A percentile compares a stretch with the other conserved stretches of the same genome.
Conservation (phyloP, 345 rosid species). For the Lepidium didymum region DNA sequence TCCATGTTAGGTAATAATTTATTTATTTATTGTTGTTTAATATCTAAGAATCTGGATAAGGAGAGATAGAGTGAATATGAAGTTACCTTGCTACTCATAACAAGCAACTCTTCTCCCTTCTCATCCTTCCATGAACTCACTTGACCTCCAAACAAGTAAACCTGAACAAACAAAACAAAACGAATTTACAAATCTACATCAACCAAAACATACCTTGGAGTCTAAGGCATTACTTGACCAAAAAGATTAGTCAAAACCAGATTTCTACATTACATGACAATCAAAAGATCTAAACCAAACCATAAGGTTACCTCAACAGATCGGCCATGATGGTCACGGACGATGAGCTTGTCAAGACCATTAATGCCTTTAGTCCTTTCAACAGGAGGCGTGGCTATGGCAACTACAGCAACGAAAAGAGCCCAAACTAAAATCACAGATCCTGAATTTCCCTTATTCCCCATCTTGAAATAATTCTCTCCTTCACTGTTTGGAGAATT, state of each 20-base stretch:
- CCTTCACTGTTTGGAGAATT: neutral
- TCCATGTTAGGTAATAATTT: no score
- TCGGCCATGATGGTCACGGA: slow-evolving; percentile 49
- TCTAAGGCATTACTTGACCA: neutral
- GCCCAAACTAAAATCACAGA: slow-evolving; percentile 11
- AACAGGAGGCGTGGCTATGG: slow-evolving; percentile 15
- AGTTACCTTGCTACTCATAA: slow-evolving; percentile 67
- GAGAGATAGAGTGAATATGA: neutral
- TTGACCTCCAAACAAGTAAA: slow-evolving; percentile 74
- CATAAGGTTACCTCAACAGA: slow-evolving; percentile 58
- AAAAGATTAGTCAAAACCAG: neutral
- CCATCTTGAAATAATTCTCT: neutral
- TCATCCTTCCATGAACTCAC: slow-evolving; percentile 89
- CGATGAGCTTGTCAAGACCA: slow-evolving; percentile 67
- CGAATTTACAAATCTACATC: neutral
- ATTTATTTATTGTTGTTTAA: no score
- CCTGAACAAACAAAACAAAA: slow-evolving; percentile 29
- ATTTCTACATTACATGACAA: neutral
- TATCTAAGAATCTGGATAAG: neutral
- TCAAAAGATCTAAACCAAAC: neutral
- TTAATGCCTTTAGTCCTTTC: slow-evolving; percentile 57
- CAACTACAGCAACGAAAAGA: slow-evolving; percentile 7
- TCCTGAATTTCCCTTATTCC: neutral
- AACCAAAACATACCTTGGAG: neutral
- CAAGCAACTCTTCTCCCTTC: slow-evolving; percentile 70